phyloP scores from a whole-genome alignment of 306 rosid genomes.

The Acacia melanoxylon region DNA sequence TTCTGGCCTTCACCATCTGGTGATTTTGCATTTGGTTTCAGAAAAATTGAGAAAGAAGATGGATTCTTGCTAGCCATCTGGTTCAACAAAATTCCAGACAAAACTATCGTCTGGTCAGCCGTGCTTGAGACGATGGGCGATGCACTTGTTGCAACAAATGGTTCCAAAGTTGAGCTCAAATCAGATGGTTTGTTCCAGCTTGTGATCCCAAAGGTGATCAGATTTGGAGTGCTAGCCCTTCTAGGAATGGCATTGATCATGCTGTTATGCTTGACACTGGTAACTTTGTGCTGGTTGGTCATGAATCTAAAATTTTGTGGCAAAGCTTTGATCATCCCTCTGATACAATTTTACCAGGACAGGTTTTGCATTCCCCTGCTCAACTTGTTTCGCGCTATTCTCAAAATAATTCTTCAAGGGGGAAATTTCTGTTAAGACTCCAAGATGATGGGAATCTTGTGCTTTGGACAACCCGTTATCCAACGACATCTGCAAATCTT shows the following conservation, averaged over 20 bases:
- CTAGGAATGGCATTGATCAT: not conserved
- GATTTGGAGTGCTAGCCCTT: slow-evolving; percentile 23
- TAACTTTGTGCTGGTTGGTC: slow-evolving; percentile 29
- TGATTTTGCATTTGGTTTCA: slow-evolving; percentile 54
- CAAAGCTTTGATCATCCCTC: slow-evolving; percentile 43
- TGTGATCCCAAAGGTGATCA: slow-evolving; percentile 27
- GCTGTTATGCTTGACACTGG: slow-evolving; percentile 36
- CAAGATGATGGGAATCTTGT: slow-evolving; percentile 43
- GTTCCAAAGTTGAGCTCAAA: slow-evolving; percentile 39
- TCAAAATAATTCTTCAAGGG: slow-evolving; percentile 36
- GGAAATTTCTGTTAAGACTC: slow-evolving; percentile 42
- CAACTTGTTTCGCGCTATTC: slow-evolving; percentile 29
- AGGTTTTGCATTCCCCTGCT: slow-evolving; percentile 3
- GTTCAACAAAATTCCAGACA: slow-evolving; percentile 44
- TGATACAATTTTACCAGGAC: slow-evolving; percentile 61
- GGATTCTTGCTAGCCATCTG: slow-evolving; percentile 51
- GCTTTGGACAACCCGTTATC: slow-evolving; percentile 38
- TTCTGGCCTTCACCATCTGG: slow-evolving; percentile 41
- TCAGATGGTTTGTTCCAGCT: slow-evolving; percentile 25
- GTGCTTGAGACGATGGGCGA: not conserved
- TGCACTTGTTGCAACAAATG: not conserved
- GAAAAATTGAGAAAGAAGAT: not conserved
- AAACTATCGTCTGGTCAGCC: slow-evolving; percentile 50
- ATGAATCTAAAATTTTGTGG: slow-evolving; percentile 32
- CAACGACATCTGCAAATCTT: slow-evolving; percentile 6